A percentile compares a stretch with the other conserved stretches of the same genome.
Conservation (phyloP, 208 protist species). For the Trypanosomatidae sp. region DNA sequence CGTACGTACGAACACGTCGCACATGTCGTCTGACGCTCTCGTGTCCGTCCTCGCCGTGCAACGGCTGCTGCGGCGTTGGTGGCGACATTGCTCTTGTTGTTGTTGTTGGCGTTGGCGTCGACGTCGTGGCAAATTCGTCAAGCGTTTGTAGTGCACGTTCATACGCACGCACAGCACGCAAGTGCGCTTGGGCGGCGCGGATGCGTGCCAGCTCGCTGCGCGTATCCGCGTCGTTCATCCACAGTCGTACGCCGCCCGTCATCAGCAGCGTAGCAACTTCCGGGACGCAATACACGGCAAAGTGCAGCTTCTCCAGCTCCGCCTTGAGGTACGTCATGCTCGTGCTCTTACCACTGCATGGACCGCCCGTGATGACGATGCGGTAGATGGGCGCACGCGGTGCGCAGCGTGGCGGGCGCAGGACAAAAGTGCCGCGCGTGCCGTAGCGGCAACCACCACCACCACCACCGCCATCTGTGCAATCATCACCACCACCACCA, state of each 20-base stretch:
- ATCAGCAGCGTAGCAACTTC: conserved; percentile 74
- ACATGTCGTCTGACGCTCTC: too few relatives aligned
- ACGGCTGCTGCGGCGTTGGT: too few relatives aligned
- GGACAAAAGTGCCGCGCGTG: not conserved
- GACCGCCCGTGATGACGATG: conserved; percentile 67
- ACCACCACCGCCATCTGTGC: not conserved
- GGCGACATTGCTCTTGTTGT: too few relatives aligned
- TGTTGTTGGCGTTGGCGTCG: too few relatives aligned
- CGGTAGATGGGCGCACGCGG: conserved; percentile 21
- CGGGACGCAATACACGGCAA: conserved; percentile 61
- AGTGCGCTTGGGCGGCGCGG: too few relatives aligned
- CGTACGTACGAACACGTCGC: too few relatives aligned
- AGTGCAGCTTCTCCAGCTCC: conserved; percentile 40
- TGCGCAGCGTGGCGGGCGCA: too few relatives aligned
- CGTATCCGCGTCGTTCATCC: conserved; percentile 14
- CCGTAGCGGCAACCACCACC: not conserved
- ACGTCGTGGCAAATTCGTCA: too few relatives aligned
- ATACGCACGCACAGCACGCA: too few relatives aligned
- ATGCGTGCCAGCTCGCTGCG: too few relatives aligned
- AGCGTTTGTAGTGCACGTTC: too few relatives aligned
- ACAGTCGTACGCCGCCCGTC: conserved; percentile 52
- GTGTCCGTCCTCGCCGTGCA: too few relatives aligned
- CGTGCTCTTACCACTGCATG: conserved; percentile 71
- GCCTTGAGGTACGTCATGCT: conserved; percentile 43
- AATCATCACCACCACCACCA: conserved; percentile 1